Conservation (phyloP, 208 protist species). For the Trypanosoma cruzi region DNA sequence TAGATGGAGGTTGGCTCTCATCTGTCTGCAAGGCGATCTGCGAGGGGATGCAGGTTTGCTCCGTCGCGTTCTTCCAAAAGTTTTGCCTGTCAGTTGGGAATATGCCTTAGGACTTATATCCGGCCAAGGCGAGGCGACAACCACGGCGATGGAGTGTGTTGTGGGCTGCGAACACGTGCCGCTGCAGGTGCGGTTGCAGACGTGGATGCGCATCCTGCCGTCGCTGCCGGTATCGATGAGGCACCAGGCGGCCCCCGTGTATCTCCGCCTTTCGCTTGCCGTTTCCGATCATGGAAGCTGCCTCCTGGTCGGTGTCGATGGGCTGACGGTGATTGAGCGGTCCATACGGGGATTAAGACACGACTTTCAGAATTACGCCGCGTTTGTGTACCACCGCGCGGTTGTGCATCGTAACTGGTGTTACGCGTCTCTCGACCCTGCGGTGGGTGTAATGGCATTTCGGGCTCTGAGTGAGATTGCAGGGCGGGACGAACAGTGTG, state of each 20-base stretch:
- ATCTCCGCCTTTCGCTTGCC: constrained; percentile 15
- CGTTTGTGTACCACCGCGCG: constrained; percentile 23
- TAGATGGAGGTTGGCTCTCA: constrained; percentile 9
- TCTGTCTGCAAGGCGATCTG: neutral
- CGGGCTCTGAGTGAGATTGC: constrained; percentile 19
- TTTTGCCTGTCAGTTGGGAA: constrained; percentile 17
- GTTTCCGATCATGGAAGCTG: neutral
- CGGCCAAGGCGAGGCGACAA: constrained; percentile 9
- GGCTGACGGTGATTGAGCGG: constrained; percentile 19
- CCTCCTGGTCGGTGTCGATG: constrained; percentile 6
- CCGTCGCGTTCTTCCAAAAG: constrained; percentile 8
- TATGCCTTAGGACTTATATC: constrained; percentile 7
- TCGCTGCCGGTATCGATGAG: constrained; percentile 26
- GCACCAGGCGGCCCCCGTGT: constrained; percentile 21
- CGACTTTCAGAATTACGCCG: constrained; percentile 18
- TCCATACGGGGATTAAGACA: constrained; percentile 13
- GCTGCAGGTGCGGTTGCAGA: constrained; percentile 9
- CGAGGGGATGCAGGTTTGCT: constrained; percentile 11
- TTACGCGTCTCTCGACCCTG: constrained; percentile 10
- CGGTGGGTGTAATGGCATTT: constrained; percentile 15
- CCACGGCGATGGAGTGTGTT: constrained; percentile 17
- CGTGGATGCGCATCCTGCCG: constrained; percentile 19
- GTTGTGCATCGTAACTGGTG: constrained; percentile 23
- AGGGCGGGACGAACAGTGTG: constrained; percentile 2
- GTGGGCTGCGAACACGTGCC: constrained; percentile 19